phyloP scores from a whole-genome alignment of 169 alveolate genomes.

The Ichthyophthirius multifiliis region DNA sequence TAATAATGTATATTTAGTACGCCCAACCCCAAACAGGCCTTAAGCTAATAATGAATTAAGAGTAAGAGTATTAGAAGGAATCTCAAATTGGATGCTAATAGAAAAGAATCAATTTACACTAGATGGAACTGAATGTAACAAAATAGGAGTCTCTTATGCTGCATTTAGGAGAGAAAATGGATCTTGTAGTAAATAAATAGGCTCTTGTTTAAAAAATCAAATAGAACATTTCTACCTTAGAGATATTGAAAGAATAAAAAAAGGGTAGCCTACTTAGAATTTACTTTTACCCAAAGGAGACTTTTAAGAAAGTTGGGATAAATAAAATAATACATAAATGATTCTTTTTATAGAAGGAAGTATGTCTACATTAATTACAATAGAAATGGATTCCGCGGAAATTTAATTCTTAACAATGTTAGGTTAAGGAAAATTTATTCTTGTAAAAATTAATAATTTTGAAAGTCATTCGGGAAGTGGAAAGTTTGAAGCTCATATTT shows the following conservation, averaged over 20 bases:
- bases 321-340: too few relatives aligned
- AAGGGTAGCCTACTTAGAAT: too few relatives aligned
- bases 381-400: not conserved
- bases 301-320: not conserved
- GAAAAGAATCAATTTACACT: not conserved
- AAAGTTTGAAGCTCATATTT: not conserved
- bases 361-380: not conserved
- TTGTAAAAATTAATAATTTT: not conserved
- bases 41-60: too few relatives aligned
- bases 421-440: not conserved
- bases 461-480: conserved; percentile 6
- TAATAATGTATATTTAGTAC: not conserved
- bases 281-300: too few relatives aligned
- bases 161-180: conserved; percentile 7
- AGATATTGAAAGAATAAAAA: too few relatives aligned
- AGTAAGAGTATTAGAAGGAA: conserved; percentile 17
- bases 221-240: conserved; percentile 6
- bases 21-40: conserved; percentile 12
- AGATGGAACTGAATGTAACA: conserved; percentile 32
- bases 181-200: not conserved
- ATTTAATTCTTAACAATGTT: not conserved
- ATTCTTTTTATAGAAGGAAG: not conserved
- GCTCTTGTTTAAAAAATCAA: conserved; percentile 30
- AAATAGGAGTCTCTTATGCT: conserved; percentile 30
- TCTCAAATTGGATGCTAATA: conserved; percentile 17